Evolutionary conservation across 2,329 filamentous ascomycete genomes (phyloP).

Genomic region (Verticillium isaacii): DNA sequence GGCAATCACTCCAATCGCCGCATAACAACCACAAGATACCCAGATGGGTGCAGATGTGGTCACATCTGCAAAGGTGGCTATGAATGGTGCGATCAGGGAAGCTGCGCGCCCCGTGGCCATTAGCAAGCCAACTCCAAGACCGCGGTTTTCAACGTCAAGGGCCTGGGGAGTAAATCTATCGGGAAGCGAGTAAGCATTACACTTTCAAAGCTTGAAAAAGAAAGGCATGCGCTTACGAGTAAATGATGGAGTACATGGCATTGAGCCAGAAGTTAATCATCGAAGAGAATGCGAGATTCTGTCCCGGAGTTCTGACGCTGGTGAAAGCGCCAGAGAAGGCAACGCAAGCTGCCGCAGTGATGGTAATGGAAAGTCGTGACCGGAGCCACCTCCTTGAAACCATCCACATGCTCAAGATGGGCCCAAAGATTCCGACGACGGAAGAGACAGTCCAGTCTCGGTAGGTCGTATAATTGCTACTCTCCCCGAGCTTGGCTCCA

Average conservation of each 20-base stretch:
- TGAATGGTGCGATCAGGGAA: constrained; percentile 16
- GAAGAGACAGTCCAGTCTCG: background rate
- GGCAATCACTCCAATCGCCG: constrained; percentile 12
- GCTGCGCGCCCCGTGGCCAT: constrained; percentile 14
- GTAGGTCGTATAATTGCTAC: background rate
- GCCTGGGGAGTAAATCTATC: constrained; percentile 13
- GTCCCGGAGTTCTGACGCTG: constrained; percentile 9
- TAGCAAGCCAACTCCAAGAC: constrained; percentile 12
- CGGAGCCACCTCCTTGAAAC: constrained; percentile 5
- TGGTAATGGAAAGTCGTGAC: constrained; percentile 6
- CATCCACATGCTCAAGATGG: background rate
- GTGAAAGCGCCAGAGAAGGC: constrained; percentile 17
- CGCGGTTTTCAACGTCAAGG: constrained; percentile 13
- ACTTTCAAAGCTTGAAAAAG: too few species aligned
- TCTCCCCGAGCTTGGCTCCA: background rate
- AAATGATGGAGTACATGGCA: constrained; percentile 14
- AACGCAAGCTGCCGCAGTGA: constrained; percentile 13
- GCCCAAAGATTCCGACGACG: background rate
- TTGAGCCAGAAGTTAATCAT: constrained; percentile 17
- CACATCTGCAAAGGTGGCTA: constrained; percentile 16
- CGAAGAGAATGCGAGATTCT: constrained; percentile 18
- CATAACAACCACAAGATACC: constrained; percentile 15
- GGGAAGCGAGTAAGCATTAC: too few species aligned
- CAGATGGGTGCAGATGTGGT: constrained; percentile 16
- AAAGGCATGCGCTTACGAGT: constrained; percentile 11